Conservation (phyloP, 805 yeast species). For the Cyberlindnera euphorbiae region DNA sequence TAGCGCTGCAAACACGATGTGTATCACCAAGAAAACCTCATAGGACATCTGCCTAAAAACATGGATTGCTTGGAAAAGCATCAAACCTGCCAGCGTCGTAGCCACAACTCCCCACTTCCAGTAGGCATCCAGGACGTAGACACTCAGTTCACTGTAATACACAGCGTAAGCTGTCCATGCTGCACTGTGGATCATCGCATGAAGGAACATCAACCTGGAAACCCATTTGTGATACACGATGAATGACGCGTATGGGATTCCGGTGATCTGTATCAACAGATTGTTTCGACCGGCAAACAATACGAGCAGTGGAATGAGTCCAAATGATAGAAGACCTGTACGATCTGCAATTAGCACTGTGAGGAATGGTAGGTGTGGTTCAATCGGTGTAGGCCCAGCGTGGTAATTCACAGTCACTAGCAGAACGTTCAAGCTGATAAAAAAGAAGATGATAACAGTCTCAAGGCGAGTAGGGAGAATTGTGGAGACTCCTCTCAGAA, state of each 20-base stretch:
- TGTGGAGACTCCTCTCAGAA: conserved; percentile 9
- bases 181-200: conserved; percentile 19
- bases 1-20: conserved; percentile 48
- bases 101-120: conserved; percentile 41
- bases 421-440: conserved; percentile 24
- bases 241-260: conserved; percentile 60
- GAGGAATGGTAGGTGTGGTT: background rate
- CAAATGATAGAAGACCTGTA: conserved; percentile 26
- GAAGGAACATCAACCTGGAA: conserved; percentile 36
- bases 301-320: conserved; percentile 47
- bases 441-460: conserved; percentile 31
- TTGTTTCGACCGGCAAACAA: conserved; percentile 72
- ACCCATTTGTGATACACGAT: conserved; percentile 63
- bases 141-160: conserved; percentile 1
- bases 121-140: conserved; percentile 10
- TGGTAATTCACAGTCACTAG: conserved; percentile 13
- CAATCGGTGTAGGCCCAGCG: background rate
- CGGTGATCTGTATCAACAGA: conserved; percentile 53
- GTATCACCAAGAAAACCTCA: conserved; percentile 57
- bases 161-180: conserved; percentile 18
- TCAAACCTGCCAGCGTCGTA: conserved; percentile 36
- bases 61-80: conserved; percentile 46
- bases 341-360: conserved; percentile 17
- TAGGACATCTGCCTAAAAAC: conserved; percentile 49
- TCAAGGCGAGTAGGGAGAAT: conserved; percentile 23